Evolutionary conservation across 1,284 basidiomycete species (phyloP), one percentile per base, ranked within the genome.

Genomic region (Trametes versicolor): DNA sequence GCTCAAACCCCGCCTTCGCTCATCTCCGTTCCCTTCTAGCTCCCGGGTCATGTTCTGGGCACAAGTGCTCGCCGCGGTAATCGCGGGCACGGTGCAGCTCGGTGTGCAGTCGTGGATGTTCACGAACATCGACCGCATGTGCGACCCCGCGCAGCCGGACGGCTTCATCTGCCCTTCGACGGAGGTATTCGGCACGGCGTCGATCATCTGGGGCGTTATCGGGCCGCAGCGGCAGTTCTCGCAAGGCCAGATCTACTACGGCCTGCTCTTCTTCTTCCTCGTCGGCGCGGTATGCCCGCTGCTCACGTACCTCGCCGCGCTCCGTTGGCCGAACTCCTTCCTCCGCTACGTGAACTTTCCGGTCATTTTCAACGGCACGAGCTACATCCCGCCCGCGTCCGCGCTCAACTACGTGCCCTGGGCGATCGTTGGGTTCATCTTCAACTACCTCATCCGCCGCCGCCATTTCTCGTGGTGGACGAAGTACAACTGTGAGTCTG

Each of bases 261-360:
- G 72, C n/a, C 74, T 83, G 9, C 67, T 75, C 17, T 82, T 75
- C 72, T 85, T 84, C 78, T 85, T 85, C 81, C 75, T 85, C 67
- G 62, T 82, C 25, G 84, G 82, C 29, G 80, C 81, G n/a, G 47
- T 81, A 41, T 73, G 73, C 32, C 84, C 84, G 1, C 50, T 82
- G 48, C 66, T 74, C 21, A 72, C 77, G 25, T 85, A 79, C 76
- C 29, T 79, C 67, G 68, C 75, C 71, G 67, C 72, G 60, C 69
- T 70, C 49, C 68, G 69, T 63, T 85, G 76, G 78, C 84, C 79
- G 60, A 80, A 81, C 70, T 77, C 76, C 43, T 83, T 87, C 78
- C 87, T 88, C 83, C 83, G 89, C 65, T 94, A 91, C 74, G 80
- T 94, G 75, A 94, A 94, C 79, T 85, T 93, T 60, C 92, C 93